Evolutionary conservation across 1,284 basidiomycete species (phyloP).

Genomic region (Athelia sp.): DNA sequence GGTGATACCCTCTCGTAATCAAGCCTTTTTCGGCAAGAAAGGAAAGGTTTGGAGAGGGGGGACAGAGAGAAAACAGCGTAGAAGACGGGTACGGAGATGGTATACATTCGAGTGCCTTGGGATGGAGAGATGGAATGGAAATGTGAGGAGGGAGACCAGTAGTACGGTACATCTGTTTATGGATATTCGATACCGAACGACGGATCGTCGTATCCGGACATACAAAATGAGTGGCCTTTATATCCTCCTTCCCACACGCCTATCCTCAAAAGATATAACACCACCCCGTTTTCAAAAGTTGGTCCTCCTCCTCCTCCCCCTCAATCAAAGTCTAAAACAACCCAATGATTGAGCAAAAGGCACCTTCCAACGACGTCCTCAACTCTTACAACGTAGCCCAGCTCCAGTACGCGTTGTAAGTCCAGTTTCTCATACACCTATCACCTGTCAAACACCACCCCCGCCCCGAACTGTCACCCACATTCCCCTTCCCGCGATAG

Average conservation of each 20-base stretch:
- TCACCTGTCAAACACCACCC: slow-evolving; percentile 23
- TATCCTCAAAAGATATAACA: slow-evolving; percentile 5
- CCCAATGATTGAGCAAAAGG: slow-evolving; percentile 39
- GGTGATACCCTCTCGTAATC: too few species aligned
- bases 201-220: too few species aligned
- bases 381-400: slow-evolving; percentile 60
- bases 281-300: slow-evolving; percentile 1
- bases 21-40: not conserved
- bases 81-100: too few species aligned
- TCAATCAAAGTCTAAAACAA: not conserved
- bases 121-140: too few species aligned
- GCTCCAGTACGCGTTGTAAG: slow-evolving; percentile 56
- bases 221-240: slow-evolving; percentile 10
- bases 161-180: not conserved
- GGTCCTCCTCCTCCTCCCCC: not conserved
- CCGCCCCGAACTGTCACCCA: slow-evolving; percentile 8
- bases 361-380: slow-evolving; percentile 33
- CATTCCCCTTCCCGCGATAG: not conserved
- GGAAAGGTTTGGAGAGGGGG: not conserved
- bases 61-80: too few species aligned
- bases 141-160: too few species aligned
- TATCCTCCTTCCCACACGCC: slow-evolving; percentile 10
- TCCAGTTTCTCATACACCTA: slow-evolving; percentile 12
- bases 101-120: too few species aligned
- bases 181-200: not conserved